Base-by-base conservation (phyloP, 805 yeast genomes). In the Starmerella asiatica region DNA sequence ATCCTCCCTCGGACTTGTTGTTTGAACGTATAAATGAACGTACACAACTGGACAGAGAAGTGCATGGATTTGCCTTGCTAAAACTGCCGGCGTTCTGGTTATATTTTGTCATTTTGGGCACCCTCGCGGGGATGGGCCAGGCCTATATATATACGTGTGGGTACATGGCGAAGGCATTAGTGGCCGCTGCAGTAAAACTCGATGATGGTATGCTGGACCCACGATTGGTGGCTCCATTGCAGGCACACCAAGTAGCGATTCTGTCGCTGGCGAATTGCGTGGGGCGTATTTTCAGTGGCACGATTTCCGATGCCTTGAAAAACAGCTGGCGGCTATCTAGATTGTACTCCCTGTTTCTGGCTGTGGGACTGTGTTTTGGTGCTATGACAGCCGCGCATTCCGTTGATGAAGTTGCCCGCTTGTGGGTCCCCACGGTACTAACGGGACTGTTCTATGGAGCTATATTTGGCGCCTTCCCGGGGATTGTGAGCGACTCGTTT, bases 71-170 rank as follows among this genome's bases (percentile, higher is more conserved):
- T 3, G 29, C 48, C 7, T 46, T 66, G 3, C 38, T 62, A 12
- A 54, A 40, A 14, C 48, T 51, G 18, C 32, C 49, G 0, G 57
- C 60, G 15, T 79, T 75, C 51, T 68, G 81, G 68, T 53, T 64
- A 5, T 68, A 76, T 39, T 65, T 68, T 29, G 19, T 62, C 2
- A 57, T 72, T 15, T 60, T 76, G 23, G 73, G 83, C 1, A 47
- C 76, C 17, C 52, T 72, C 15, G 71, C 79, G 8, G 86, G 84
- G 0, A 55, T 74, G 40, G 79, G 85, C 21, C 88, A 79, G 50
- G 71, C 77, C 70, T 81, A 76, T 54, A 80, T 80, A 30, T 78
- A 75, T 49, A 72, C 82, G 0, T 72, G 79, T 29, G 93, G 93
- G 0, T 77, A 75, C 51, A 70, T 79, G 49, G 79, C 76, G 12